Conservation (phyloP, 139 green algal genomes). For the Chlamydomonas schloesseri region DNA sequence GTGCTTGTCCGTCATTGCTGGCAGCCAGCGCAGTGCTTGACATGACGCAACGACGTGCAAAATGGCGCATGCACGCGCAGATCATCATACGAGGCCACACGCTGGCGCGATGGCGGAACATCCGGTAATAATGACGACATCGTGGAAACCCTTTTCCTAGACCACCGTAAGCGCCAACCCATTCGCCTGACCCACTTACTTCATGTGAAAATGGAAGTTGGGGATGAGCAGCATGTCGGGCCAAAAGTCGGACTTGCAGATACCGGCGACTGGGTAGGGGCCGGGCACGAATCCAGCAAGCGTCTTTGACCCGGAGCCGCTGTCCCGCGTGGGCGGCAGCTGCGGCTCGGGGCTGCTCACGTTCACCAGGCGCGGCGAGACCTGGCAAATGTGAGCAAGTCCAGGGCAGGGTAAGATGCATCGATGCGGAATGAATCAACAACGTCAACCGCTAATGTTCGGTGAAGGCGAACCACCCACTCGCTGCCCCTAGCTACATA, state of each 20-base stretch:
- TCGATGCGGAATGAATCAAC: neutral
- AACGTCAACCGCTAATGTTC: no score
- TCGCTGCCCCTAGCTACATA: no score
- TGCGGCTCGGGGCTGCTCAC: neutral
- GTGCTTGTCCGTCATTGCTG: no score
- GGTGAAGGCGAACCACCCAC: no score
- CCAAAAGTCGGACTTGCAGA: slow-evolving; percentile 46
- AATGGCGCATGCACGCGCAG: no score
- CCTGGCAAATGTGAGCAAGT: neutral
- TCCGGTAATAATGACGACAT: no score
- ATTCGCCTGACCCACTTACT: neutral
- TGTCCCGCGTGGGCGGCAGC: neutral
- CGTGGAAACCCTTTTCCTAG: no score
- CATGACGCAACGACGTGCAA: no score
- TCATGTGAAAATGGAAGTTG: slow-evolving; percentile 57
- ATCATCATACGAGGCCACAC: no score
- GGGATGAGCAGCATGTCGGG: slow-evolving; percentile 49
- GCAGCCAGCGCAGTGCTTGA: no score
- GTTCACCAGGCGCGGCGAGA: slow-evolving; percentile 9
- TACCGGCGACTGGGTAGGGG: slow-evolving; percentile 20
- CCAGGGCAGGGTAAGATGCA: neutral
- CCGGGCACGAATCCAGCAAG: neutral
- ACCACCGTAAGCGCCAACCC: no score
- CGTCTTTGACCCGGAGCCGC: neutral
- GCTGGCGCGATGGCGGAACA: no score